Conservation (phyloP, 2,329 filamentous ascomycete genomes). For the Stachybotrys elegans region DNA sequence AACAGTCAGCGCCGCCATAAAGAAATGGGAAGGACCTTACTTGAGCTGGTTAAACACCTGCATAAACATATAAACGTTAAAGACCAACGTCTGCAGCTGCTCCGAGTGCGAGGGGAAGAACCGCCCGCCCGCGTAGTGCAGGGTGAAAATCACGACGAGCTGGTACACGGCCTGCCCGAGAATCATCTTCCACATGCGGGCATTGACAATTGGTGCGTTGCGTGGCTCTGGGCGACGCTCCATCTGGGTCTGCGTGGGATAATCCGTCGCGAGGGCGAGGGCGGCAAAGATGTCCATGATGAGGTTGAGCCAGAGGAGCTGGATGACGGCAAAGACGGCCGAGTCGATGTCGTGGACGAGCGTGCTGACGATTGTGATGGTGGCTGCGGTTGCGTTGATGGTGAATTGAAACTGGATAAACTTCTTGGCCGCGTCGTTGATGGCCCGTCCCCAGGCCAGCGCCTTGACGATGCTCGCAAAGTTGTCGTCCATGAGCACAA, state of each 20-base stretch:
- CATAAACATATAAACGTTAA: conserved; percentile 88
- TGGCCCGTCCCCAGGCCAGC: conserved; percentile 62
- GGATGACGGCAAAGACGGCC: conserved; percentile 60
- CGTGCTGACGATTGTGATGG: conserved; percentile 60
- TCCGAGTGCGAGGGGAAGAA: conserved; percentile 50
- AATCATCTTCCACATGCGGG: conserved; percentile 61
- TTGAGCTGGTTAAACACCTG: conserved; percentile 82
- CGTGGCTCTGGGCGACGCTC: conserved; percentile 53
- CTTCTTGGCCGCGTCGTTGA: conserved; percentile 64
- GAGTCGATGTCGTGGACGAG: conserved; percentile 49
- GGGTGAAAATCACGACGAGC: conserved; percentile 50
- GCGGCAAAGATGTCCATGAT: conserved; percentile 68
- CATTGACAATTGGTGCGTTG: conserved; percentile 66
- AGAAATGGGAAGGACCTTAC: conserved; percentile 2
- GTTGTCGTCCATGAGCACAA: conserved; percentile 63
- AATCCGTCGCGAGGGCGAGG: conserved; percentile 59
- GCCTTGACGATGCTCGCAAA: conserved; percentile 63
- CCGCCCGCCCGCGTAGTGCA: conserved; percentile 55
- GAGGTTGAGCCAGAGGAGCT: conserved; percentile 64
- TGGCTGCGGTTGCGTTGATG: conserved; percentile 63
- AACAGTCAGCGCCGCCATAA: not conserved
- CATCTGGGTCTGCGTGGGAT: conserved; percentile 52
- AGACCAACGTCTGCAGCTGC: conserved; percentile 60
- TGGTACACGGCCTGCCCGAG: conserved; percentile 57
- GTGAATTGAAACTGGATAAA: conserved; percentile 61